Evolutionary conservation across 371 early-diverging fungal genomes (phyloP).

Genomic region (Parasitella parasitica): DNA sequence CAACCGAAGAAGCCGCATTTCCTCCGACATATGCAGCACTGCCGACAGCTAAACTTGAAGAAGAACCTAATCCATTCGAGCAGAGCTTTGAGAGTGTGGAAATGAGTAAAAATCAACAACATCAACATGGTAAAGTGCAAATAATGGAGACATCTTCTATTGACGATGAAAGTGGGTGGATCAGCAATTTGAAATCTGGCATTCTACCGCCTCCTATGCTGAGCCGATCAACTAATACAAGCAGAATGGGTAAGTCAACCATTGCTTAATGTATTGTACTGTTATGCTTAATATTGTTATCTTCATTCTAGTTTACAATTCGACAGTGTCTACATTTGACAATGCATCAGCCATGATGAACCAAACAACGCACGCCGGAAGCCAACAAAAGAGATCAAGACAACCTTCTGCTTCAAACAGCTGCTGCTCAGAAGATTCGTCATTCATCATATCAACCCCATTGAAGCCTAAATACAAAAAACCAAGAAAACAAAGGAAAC

Average conservation of each 20-base stretch:
- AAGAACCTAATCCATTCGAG: conserved; percentile 33
- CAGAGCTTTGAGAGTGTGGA: conserved; percentile 20
- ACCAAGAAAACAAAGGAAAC: neutral
- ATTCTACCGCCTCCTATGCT: conserved; percentile 16
- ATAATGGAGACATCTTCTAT: neutral
- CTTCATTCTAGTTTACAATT: neutral
- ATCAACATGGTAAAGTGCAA: neutral
- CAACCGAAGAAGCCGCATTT: conserved; percentile 16
- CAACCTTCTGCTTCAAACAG: neutral
- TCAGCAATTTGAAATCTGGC: conserved; percentile 1
- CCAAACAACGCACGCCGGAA: too few relatives aligned
- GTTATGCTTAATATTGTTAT: neutral
- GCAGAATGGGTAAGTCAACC: neutral
- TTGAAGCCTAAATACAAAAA: neutral
- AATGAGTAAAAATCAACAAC: neutral
- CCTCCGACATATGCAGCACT: conserved; percentile 20
- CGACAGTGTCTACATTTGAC: neutral
- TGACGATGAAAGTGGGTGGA: neutral
- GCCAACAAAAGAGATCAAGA: neutral
- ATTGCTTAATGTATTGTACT: neutral
- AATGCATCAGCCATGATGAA: neutral
- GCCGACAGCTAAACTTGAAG: conserved; percentile 22
- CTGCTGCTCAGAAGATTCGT: conserved; percentile 3
- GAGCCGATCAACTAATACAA: neutral
- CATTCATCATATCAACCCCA: neutral